These are phyloP conservation scores for Macrophomina phaseolina DNA, from an alignment of 2,329 filamentous ascomycete species.

Conservation along the genomic window DNA sequence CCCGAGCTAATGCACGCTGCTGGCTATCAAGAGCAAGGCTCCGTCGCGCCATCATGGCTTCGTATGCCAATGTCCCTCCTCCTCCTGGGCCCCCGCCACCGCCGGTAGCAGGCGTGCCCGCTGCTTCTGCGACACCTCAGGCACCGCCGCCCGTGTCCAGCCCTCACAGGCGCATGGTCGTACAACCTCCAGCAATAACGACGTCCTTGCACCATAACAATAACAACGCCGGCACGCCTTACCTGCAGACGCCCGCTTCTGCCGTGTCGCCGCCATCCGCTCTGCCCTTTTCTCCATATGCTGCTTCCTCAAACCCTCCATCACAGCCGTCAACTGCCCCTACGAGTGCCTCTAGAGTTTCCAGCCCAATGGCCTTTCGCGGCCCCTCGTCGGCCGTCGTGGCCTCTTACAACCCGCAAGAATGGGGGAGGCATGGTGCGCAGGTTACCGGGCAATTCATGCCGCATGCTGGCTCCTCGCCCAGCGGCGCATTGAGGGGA, in stretches of 20 bases:
- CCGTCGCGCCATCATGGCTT: constrained; percentile 22
- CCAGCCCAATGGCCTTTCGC: constrained; percentile 46
- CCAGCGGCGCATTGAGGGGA: constrained; percentile 41
- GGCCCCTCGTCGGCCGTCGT: constrained; percentile 34
- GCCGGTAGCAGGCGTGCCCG: constrained; percentile 17
- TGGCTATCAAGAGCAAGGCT: constrained; percentile 23
- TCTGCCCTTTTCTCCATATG: constrained; percentile 45
- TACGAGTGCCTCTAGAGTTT: constrained; percentile 40
- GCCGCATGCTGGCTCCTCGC: constrained; percentile 39
- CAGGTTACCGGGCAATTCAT: constrained; percentile 21
- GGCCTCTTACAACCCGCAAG: constrained; percentile 55
- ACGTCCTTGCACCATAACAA: constrained; percentile 42
- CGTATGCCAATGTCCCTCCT: constrained; percentile 24
- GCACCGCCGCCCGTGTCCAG: constrained; percentile 28
- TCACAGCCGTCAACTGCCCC: constrained; percentile 37
- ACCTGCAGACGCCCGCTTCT: constrained; percentile 48
- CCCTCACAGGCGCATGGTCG: constrained; percentile 42
- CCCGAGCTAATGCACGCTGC: constrained; percentile 17
- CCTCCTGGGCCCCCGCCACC: constrained; percentile 24
- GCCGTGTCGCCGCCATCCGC: constrained; percentile 40
- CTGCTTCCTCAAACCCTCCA: constrained; percentile 31
- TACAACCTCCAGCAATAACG: constrained; percentile 50
- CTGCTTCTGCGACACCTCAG: constrained; percentile 21
- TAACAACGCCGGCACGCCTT: constrained; percentile 37
- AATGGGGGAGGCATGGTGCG: constrained; percentile 49